These are phyloP conservation scores for Smittium mucronatum DNA, from an alignment of 371 early-diverging fungal genomes.

Conservation along the genomic window DNA sequence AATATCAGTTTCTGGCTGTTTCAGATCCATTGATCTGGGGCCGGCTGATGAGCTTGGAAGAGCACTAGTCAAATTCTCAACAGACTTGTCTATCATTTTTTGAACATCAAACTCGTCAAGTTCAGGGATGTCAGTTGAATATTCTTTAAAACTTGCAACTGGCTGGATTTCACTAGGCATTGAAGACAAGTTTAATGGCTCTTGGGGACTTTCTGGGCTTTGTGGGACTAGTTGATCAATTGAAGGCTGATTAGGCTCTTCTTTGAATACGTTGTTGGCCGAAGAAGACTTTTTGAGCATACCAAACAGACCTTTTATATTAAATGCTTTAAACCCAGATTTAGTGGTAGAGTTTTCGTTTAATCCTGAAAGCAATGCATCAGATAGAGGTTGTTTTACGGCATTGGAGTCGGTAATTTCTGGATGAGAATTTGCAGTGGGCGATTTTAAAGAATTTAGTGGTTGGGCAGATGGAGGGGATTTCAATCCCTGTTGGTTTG, in stretches of 20 bases:
- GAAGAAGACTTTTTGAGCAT: neutral
- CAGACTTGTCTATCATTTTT: slow-evolving; percentile 6
- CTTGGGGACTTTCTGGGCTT: neutral
- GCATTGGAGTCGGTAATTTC: neutral
- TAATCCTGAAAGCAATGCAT: too few relatives aligned
- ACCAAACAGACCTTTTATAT: neutral
- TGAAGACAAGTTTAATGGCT: neutral
- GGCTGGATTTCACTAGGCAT: neutral
- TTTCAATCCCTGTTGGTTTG: neutral
- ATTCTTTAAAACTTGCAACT: neutral
- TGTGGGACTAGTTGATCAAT: neutral
- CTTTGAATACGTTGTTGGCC: neutral
- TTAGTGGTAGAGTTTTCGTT: neutral
- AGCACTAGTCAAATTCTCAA: neutral
- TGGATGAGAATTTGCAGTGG: neutral
- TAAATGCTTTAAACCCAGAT: too few relatives aligned
- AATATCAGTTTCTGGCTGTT: neutral
- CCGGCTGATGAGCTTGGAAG: neutral
- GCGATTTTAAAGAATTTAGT: neutral
- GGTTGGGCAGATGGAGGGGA: neutral
- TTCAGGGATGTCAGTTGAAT: neutral
- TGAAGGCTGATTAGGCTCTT: neutral
- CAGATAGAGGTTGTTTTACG: neutral
- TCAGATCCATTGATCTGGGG: neutral
- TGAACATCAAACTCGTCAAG: neutral